phyloP scores from a whole-genome alignment of 306 rosid genomes.

The Corylus heterophylla region DNA sequence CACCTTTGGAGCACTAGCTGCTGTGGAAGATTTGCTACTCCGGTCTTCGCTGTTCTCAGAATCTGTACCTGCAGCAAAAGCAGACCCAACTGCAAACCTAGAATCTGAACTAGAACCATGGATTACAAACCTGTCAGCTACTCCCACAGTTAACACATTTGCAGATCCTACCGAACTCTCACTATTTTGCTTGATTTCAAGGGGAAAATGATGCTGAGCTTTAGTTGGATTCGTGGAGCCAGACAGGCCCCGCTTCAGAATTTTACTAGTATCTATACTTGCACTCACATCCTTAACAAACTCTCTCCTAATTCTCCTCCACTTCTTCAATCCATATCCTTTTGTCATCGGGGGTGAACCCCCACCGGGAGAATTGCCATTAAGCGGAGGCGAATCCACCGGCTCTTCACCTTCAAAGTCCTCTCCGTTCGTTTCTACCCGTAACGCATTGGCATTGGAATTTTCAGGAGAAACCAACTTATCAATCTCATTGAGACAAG shows the following conservation, averaged over 20 bases:
- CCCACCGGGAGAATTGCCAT: slow-evolving; percentile 30
- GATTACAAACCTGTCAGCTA: slow-evolving; percentile 37
- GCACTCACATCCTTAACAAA: slow-evolving; percentile 43
- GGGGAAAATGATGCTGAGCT: slow-evolving; percentile 35
- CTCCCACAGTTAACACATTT: slow-evolving; percentile 44
- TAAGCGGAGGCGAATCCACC: slow-evolving; percentile 25
- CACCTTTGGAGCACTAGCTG: slow-evolving; percentile 73
- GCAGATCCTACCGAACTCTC: slow-evolving; percentile 55
- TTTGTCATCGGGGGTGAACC: slow-evolving; percentile 22
- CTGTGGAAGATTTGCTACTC: slow-evolving; percentile 87
- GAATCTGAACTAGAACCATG: slow-evolving; percentile 65
- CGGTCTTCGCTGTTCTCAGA: slow-evolving; percentile 87
- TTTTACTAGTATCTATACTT: slow-evolving; percentile 47
- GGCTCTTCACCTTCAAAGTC: slow-evolving; percentile 29
- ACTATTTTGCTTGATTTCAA: slow-evolving; percentile 48
- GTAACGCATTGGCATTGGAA: slow-evolving; percentile 14
- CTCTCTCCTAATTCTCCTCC: slow-evolving; percentile 58
- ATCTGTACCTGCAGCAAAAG: slow-evolving; percentile 68
- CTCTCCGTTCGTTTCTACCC: slow-evolving; percentile 27
- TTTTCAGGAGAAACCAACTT: slow-evolving; percentile 39
- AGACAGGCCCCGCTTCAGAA: slow-evolving; percentile 68
- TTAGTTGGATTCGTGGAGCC: slow-evolving; percentile 41
- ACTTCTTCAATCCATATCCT: slow-evolving; percentile 58
- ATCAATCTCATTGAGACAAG: slow-evolving; percentile 33
- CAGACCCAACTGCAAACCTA: slow-evolving; percentile 61